Conservation (phyloP, 2,329 filamentous ascomycete species). For the Neonectria punicea region DNA sequence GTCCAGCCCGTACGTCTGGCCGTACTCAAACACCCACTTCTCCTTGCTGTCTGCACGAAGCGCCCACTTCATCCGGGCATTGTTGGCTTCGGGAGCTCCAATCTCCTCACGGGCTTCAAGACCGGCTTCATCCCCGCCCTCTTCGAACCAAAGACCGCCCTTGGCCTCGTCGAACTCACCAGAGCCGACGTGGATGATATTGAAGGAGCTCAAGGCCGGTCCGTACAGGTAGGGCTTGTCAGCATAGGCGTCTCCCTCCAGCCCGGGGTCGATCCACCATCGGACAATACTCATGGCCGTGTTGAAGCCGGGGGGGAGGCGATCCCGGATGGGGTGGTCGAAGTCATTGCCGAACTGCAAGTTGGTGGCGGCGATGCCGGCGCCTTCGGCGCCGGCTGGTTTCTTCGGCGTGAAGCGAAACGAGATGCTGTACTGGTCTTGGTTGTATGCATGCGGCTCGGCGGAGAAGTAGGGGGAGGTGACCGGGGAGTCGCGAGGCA, state of each 20-base stretch:
- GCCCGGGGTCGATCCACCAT: slow-evolving; percentile 89
- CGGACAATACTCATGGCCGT: slow-evolving; percentile 87
- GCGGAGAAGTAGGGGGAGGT: slow-evolving; percentile 82
- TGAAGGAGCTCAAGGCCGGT: slow-evolving; percentile 82
- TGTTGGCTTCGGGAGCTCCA: slow-evolving; percentile 63
- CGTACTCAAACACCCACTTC: slow-evolving; percentile 66
- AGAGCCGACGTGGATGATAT: slow-evolving; percentile 75
- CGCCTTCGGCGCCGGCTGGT: slow-evolving; percentile 31
- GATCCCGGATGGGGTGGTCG: slow-evolving; percentile 87
- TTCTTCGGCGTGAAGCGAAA: slow-evolving; percentile 81
- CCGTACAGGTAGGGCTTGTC: slow-evolving; percentile 90
- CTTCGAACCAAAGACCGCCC: slow-evolving; percentile 68
- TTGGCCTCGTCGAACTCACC: slow-evolving; percentile 58
- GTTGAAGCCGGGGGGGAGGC: slow-evolving; percentile 85
- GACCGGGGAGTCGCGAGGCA: slow-evolving; percentile 74
- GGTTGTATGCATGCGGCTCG: slow-evolving; percentile 70
- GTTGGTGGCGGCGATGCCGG: slow-evolving; percentile 73
- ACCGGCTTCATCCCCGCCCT: slow-evolving; percentile 72
- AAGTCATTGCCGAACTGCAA: slow-evolving; percentile 97
- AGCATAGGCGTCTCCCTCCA: slow-evolving; percentile 90
- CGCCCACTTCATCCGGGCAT: slow-evolving; percentile 69
- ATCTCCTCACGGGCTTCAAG: slow-evolving; percentile 55
- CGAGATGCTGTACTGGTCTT: slow-evolving; percentile 86
- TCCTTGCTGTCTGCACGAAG: slow-evolving; percentile 60
- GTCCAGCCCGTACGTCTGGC: slow-evolving; percentile 63